These are phyloP conservation scores for Jacaranda copaia DNA, from an alignment of 257 asterid species.

Conservation along the genomic window DNA sequence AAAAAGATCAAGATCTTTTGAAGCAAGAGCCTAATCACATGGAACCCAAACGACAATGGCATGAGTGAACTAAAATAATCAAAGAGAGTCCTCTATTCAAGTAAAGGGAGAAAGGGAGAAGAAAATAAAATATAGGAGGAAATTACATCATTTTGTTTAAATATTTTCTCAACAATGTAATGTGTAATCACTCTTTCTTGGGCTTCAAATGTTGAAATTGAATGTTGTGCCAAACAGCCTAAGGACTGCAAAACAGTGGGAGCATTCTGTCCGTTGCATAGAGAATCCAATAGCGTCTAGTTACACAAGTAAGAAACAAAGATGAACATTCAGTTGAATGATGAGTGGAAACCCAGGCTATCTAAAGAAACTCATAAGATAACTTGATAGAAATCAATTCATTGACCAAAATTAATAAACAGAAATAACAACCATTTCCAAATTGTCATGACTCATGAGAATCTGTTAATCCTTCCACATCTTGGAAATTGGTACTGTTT, in stretches of 20 bases:
- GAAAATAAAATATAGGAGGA: conserved; percentile 32
- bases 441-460: conserved; percentile 26
- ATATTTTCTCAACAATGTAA: conserved; percentile 69
- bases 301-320: conserved; percentile 33
- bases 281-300: conserved; percentile 72
- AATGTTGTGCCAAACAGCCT: conserved; percentile 85
- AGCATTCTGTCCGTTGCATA: conserved; percentile 57
- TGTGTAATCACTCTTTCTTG: conserved; percentile 61
- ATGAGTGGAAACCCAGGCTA: conserved; percentile 30
- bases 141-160: conserved; percentile 66
- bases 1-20: conserved; percentile 45
- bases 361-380: conserved; percentile 27
- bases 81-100: conserved; percentile 16
- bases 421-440: conserved; percentile 23
- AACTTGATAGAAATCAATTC: conserved; percentile 27
- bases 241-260: conserved; percentile 85
- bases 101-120: conserved; percentile 27
- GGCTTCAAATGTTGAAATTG: conserved; percentile 61
- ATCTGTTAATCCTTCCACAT: conserved; percentile 21
- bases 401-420: conserved; percentile 20
- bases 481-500: conserved; percentile 20
- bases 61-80: conserved; percentile 36
- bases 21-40: conserved; percentile 54
- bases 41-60: conserved; percentile 34
- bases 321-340: conserved; percentile 27